phyloP scores from a whole-genome alignment of 2,329 filamentous ascomycete species.

The Stylonectria norvegica region DNA sequence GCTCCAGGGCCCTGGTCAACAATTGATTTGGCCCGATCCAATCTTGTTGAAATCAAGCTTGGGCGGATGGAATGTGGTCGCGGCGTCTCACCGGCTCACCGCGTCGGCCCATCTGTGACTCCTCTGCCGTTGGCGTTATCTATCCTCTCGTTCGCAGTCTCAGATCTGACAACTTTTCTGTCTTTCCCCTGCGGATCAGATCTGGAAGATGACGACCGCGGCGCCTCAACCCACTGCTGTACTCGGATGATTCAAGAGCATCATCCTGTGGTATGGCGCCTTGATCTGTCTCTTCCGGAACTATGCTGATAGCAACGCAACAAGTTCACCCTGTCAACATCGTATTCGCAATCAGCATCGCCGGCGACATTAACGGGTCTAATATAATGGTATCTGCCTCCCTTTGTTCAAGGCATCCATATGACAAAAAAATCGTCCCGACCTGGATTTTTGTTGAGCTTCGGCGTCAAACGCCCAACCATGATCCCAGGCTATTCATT shows the following conservation, averaged over 20 bases:
- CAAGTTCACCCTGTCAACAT: background rate
- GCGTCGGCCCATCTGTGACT: conserved; percentile 18
- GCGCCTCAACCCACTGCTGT: conserved; percentile 8
- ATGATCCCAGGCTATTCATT: conserved; percentile 22
- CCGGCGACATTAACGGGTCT: no score
- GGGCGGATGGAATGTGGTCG: conserved; percentile 13
- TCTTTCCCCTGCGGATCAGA: conserved; percentile 10
- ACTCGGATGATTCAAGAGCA: background rate
- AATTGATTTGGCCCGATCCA: no score
- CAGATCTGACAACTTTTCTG: conserved; percentile 18
- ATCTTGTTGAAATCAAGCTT: no score
- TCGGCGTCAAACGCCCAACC: conserved; percentile 14
- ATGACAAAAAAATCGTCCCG: background rate
- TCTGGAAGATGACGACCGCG: conserved; percentile 7
- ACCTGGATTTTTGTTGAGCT: conserved; percentile 17
- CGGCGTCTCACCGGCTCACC: conserved; percentile 11
- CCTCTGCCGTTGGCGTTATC: conserved; percentile 15
- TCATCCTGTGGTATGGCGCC: no score
- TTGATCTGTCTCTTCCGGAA: no score
- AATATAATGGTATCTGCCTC: no score
- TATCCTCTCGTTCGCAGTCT: conserved; percentile 15
- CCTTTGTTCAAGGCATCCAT: no score
- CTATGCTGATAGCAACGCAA: no score
- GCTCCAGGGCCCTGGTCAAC: no score
- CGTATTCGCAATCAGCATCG: conserved; percentile 3